Base-by-base conservation (phyloP, 108 stramenopile genomes). In the Cylindrotheca fusiformis region DNA sequence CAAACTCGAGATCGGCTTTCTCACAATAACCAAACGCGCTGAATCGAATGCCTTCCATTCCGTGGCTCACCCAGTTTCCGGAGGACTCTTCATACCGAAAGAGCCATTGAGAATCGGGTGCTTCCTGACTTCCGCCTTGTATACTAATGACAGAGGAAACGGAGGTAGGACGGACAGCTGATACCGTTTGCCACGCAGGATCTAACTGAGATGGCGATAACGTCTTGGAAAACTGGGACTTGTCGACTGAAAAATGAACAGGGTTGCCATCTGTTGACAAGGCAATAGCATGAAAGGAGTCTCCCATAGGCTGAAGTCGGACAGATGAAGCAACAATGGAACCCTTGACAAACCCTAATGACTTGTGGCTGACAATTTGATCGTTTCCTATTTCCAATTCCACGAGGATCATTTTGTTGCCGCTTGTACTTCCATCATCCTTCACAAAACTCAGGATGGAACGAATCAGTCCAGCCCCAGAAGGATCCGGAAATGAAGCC, bases 21-120 rank as follows among this genome's bases (percentile, higher is more conserved):
- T 79, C 48, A 58, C 80, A 84, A 48, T 57, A 65, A 10, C 61
- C 78, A 0, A 78, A 20, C n/a, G 67, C 71, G 54, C 47, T 48
- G 29, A 60, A 48, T 23, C 41, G 36, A 44, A 45, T 48, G 18
- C 48, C 66, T 3, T 62, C 55, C 17, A 49, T 51, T 30, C 31
- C 48, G 18, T 23, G 5, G 6, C 44, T 20, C 54, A 59, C 72
- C 52, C 22, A 63, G n/a, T 32, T 25, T 1, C 28, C 33, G 26
- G 50, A 62, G 8, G 26, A 1, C 29, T 58, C 50, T 27, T 52
- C 65, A 22, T 32, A 36, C 4, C 52, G 57, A 52, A 71, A 72
- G 22, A 71, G 60, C 14, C 54, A 76, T 52, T 64, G 70, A 48
- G 48, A 22, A 17, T 53, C 45, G 17, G 29, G 6, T 1, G 26